Conservation (phyloP, 2,329 filamentous ascomycete genomes). For the Botrytis fabae region DNA sequence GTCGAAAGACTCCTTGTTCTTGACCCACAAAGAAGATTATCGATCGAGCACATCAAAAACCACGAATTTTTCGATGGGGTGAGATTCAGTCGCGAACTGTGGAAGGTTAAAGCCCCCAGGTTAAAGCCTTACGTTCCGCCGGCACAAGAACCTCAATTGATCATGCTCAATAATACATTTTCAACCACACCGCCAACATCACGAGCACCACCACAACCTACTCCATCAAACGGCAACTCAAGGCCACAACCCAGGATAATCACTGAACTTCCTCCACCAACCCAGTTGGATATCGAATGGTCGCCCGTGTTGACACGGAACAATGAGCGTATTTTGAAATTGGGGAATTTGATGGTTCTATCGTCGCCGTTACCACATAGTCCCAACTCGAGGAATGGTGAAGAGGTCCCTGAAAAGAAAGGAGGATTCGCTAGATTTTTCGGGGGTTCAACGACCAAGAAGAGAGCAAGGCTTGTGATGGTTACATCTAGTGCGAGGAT, state of each 20-base stretch:
- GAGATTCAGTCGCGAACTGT: conserved; percentile 77
- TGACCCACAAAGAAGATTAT: conserved; percentile 79
- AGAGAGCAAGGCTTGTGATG: conserved; percentile 89
- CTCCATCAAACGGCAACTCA: conserved; percentile 44
- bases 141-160: conserved; percentile 69
- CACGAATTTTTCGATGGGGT: conserved; percentile 94
- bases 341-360: conserved; percentile 86
- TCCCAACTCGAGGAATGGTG: conserved; percentile 68
- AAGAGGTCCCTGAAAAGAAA: conserved; percentile 83
- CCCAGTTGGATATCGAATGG: conserved; percentile 97
- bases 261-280: conserved; percentile 93
- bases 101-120: conserved; percentile 86
- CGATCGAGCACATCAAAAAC: conserved; percentile 94
- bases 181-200: conserved; percentile 38
- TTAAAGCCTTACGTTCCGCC: conserved; percentile 82
- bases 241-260: conserved; percentile 77
- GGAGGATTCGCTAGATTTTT: conserved; percentile 95
- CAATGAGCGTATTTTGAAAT: conserved; percentile 91
- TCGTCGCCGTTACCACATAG: conserved; percentile 76
- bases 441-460: conserved; percentile 86
- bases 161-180: conserved; percentile 64
- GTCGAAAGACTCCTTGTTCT: conserved; percentile 88
- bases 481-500: conserved; percentile 89
- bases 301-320: conserved; percentile 87
- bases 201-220: conserved; percentile 41